Percentiles rank a stretch among this genome's conserved stretches.
Evolutionary conservation across 176 grass and related monocot species (phyloP).

Genomic region (Rhynchospora tenuis): DNA sequence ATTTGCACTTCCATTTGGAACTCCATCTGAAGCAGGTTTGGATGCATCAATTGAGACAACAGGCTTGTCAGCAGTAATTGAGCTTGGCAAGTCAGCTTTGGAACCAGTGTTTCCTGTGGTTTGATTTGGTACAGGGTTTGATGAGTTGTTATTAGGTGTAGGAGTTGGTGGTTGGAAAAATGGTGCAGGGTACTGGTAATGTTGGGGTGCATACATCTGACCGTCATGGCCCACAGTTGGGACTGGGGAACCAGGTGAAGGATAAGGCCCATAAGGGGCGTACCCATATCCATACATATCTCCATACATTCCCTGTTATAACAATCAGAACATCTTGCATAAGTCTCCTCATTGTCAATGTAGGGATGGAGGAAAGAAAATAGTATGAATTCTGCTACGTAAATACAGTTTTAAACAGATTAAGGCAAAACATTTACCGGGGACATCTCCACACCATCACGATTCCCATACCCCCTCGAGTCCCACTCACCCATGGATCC

Average conservation of each 20-base stretch:
- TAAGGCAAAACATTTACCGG: conserved; percentile 28
- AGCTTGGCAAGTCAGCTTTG: conserved; percentile 45
- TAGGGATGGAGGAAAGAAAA: too few relatives aligned
- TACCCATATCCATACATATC: conserved; percentile 97
- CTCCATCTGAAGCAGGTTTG: conserved; percentile 29
- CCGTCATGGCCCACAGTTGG: conserved; percentile 60
- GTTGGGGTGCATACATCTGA: conserved; percentile 66
- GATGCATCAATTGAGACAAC: conserved; percentile 34
- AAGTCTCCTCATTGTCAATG: background rate
- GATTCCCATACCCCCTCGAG: conserved; percentile 50
- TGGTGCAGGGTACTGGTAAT: conserved; percentile 70
- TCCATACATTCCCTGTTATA: conserved; percentile 67
- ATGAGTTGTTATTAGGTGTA: conserved; percentile 38
- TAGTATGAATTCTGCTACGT: background rate
- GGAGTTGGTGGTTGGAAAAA: conserved; percentile 52
- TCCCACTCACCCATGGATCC: conserved; percentile 76
- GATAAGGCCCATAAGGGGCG: conserved; percentile 62
- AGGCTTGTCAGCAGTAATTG: conserved; percentile 39
- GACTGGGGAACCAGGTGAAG: conserved; percentile 67
- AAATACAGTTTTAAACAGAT: background rate
- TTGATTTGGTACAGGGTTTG: conserved; percentile 19
- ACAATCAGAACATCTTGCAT: conserved; percentile 8
- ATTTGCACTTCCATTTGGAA: conserved; percentile 43
- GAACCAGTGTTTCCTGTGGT: conserved; percentile 27
- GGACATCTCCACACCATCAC: conserved; percentile 60